phyloP scores from a whole-genome alignment of 306 rosid genomes.

The Benincasa hispida region DNA sequence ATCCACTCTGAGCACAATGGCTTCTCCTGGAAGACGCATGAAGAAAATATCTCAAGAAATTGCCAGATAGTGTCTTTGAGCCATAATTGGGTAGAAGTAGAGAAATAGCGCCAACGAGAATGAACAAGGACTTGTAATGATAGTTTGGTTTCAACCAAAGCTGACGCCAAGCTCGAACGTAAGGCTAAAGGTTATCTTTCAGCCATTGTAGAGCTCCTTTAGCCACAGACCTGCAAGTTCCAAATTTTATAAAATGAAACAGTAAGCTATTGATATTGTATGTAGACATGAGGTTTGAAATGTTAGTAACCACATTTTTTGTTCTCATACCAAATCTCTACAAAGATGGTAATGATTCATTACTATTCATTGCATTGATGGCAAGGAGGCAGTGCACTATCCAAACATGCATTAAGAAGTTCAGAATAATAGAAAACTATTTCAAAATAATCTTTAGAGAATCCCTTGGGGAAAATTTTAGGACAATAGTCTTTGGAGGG shows the following conservation, averaged over 20 bases:
- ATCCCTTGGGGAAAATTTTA: too few species aligned
- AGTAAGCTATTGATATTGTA: background rate
- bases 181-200: conserved; percentile 66
- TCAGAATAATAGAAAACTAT: too few species aligned
- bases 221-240: conserved; percentile 57
- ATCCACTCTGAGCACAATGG: conserved; percentile 4
- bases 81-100: background rate
- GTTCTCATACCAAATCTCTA: background rate
- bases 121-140: conserved; percentile 2
- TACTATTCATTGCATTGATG: too few species aligned
- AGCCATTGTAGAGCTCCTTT: conserved; percentile 86
- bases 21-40: conserved; percentile 4
- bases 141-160: background rate
- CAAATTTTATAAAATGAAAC: background rate
- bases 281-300: background rate
- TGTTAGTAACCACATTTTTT: background rate
- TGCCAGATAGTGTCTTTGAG: background rate
- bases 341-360: background rate
- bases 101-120: conserved; percentile 5
- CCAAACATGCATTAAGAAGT: too few species aligned
- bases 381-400: too few species aligned
- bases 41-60: background rate
- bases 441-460: too few species aligned
- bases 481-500: background rate
- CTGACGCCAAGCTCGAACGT: background rate